Base-by-base conservation (phyloP, 1,139 yeast species). In the Arxiozyma slooffiae region DNA sequence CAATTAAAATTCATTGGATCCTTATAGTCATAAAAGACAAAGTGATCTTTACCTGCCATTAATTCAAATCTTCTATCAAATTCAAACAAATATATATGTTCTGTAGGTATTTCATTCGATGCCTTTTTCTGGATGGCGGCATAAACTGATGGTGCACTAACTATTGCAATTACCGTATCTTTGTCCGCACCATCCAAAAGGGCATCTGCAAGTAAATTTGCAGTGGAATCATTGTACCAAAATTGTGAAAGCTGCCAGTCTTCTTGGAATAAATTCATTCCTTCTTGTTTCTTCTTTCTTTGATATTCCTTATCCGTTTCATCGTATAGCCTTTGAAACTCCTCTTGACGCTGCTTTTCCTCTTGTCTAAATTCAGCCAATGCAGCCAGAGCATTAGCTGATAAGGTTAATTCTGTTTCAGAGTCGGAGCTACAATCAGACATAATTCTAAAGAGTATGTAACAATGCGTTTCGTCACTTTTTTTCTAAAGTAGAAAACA, bases 171-270 rank as follows among this genome's bases (percentile, higher is more conserved):
- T 1, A 80, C 80, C 0, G 95, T 84, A 44, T 78, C 74, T 52
- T 75, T 76, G 57, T 80, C 84, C 1, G 95, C 94, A 7, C 88
- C 94, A 43, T 81, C 85, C 21, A 87, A 67, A 40, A 88, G 70
- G 18, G 86, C 94, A 53, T 75, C 77, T 0, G 86, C 94, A 23
- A 87, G 67, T 0, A 69, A 64, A 45, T 74, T 75, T 0, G 96
- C 89, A 0, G 96, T 89, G 5, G 72, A 71, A 54, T 87, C 90
- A 48, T 75, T 68, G 62, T 85, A 85, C 96, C 96, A 87, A 68
- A 89, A 89, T 66, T 89, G 97, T 0, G 96, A 86, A 41, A 89
- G 73, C 60, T 86, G 94, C 97, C 97, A 89, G 68, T 89, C 95
- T 67, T 89, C 96, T 63, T 84, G 76, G 67, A 89, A 89, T 38